A percentile compares a stretch with the other conserved stretches of the same genome.
phyloP scores from a whole-genome alignment of 1,284 basidiomycete species.

The Fistulina hepatica region DNA sequence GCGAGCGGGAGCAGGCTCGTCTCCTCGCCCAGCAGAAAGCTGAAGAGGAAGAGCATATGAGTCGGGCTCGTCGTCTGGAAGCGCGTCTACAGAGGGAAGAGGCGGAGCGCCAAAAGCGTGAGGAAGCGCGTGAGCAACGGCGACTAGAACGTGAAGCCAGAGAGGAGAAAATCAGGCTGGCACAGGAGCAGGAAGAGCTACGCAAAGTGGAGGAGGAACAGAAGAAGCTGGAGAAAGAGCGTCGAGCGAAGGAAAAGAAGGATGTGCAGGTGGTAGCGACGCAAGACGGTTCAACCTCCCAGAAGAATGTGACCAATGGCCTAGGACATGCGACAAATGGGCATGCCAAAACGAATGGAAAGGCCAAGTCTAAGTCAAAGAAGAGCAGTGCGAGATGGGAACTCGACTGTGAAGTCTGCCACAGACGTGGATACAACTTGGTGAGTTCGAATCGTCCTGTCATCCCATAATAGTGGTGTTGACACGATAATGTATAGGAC shows the following conservation, averaged over 20 bases:
- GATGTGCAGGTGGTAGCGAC: neutral
- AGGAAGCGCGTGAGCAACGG: constrained; percentile 42
- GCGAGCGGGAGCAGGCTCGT: constrained; percentile 58
- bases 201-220: neutral
- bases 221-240: neutral
- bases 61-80: constrained; percentile 51
- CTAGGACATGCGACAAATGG: constrained; percentile 3
- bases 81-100: constrained; percentile 49
- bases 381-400: constrained; percentile 58
- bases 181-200: constrained; percentile 18
- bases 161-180: constrained; percentile 19
- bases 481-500: constrained; percentile 37
- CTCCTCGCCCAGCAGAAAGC: constrained; percentile 39
- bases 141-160: constrained; percentile 40
- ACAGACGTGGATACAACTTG: constrained; percentile 54
- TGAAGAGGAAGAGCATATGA: constrained; percentile 55
- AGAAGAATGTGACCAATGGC: neutral
- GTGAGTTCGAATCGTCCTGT: constrained; percentile 34
- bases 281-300: neutral
- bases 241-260: neutral
- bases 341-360: constrained; percentile 1
- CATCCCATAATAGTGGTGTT: constrained; percentile 2
- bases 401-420: constrained; percentile 77
- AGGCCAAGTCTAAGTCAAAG: constrained; percentile 27
- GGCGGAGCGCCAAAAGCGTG: constrained; percentile 31